These are phyloP conservation scores for Vicia faba DNA, from an alignment of 306 rosid genomes.

Conservation along the genomic window DNA sequence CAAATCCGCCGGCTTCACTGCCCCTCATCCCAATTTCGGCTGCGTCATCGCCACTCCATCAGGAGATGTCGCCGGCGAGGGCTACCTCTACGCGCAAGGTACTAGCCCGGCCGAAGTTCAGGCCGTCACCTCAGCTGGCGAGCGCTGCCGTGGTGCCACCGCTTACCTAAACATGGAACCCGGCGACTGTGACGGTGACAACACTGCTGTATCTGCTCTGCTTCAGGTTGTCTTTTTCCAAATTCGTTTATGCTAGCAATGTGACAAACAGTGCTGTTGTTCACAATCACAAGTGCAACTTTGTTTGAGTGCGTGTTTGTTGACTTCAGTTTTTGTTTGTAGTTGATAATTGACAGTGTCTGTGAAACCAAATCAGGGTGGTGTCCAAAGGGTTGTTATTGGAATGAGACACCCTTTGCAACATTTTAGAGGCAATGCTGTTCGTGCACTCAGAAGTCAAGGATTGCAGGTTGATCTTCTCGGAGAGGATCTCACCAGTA, in stretches of 20 bases:
- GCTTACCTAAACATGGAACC: conserved; percentile 93
- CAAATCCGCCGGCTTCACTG: conserved; percentile 77
- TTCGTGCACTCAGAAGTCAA: conserved; percentile 70
- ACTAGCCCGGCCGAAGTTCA: conserved; percentile 79
- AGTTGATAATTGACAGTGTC: conserved; percentile 37
- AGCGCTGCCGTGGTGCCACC: conserved; percentile 52
- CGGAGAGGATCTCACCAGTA: conserved; percentile 77
- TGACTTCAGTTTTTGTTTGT: not conserved
- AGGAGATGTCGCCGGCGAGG: conserved; percentile 70
- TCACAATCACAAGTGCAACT: conserved; percentile 1
- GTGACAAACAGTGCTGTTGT: conserved; percentile 8
- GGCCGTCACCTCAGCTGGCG: conserved; percentile 69
- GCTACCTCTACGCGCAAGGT: conserved; percentile 88
- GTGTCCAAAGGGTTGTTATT: conserved; percentile 77
- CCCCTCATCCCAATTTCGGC: conserved; percentile 92
- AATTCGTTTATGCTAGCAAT: not conserved
- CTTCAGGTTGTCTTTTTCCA: conserved; percentile 55
- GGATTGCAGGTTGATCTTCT: conserved; percentile 83
- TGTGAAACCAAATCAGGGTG: conserved; percentile 69
- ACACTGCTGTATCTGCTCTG: conserved; percentile 75
- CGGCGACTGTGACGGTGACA: conserved; percentile 85
- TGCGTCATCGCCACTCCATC: conserved; percentile 68
- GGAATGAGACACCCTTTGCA: conserved; percentile 91
- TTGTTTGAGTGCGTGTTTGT: conserved; percentile 1
- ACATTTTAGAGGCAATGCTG: conserved; percentile 83